Base-by-base conservation (phyloP, 23 red algal species). In the Cyanidium caldarium region DNA sequence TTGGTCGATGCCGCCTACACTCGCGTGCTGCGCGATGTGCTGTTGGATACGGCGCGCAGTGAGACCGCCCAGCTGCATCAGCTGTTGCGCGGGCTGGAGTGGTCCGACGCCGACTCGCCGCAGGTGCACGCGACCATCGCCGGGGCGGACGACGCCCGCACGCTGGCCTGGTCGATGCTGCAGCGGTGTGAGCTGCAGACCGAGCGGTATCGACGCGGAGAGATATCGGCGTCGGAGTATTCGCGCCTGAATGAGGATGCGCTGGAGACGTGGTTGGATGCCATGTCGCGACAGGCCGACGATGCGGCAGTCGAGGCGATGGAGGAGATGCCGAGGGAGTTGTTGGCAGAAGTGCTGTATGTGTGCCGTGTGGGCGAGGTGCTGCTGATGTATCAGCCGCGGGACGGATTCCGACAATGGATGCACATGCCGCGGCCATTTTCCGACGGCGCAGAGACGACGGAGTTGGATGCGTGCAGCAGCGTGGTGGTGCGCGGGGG, bases 261-360 rank as follows among this genome's bases (percentile, higher is more conserved):
- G n/a, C 51, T 61, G 51, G 51, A 61, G 23, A 61, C 31, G 7
- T 61, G 51, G 51, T 61, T 61, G 51, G n/a, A 61, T 61, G 51
- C 19, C 7, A 61, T 61, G 51, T n/a, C n/a, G n/a, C n/a, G n/a
- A n/a, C n/a, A n/a, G n/a, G n/a, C n/a, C n/a, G n/a, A n/a, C n/a
- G n/a, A n/a, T n/a, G n/a, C n/a, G n/a, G n/a, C n/a, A n/a, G n/a
- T n/a, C n/a, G n/a, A n/a, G n/a, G n/a, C n/a, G n/a, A n/a, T n/a
- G n/a, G n/a, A n/a, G n/a, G n/a, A n/a, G n/a, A n/a, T n/a, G n/a
- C n/a, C n/a, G n/a, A n/a, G n/a, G n/a, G n/a, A n/a, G n/a, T n/a
- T n/a, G n/a, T n/a, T n/a, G n/a, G n/a, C n/a, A n/a, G n/a, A n/a
- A n/a, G n/a, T n/a, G n/a, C n/a, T n/a, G n/a, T n/a, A n/a, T n/a